phyloP scores from a whole-genome alignment of 352 stramenopile genomes.

The Elongisporangium senticosum region DNA sequence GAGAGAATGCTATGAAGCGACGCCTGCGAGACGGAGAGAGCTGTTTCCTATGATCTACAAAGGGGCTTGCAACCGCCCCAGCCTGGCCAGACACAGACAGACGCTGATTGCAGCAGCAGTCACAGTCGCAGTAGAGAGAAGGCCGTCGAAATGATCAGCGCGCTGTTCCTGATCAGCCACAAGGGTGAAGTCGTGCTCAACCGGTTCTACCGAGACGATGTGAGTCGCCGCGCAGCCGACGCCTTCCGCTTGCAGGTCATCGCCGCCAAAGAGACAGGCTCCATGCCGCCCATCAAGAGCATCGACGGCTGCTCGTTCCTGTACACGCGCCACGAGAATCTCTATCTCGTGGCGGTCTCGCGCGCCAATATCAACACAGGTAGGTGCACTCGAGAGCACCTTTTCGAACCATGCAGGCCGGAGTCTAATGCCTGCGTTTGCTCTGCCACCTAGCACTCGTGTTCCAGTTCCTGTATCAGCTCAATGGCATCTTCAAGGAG shows the following conservation, averaged over 20 bases:
- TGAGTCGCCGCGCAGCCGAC: slow-evolving; percentile 63
- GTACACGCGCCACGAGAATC: slow-evolving; percentile 96
- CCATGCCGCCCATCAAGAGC: slow-evolving; percentile 90
- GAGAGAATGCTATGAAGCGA: background rate
- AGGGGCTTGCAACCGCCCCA: background rate
- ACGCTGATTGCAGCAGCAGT: background rate
- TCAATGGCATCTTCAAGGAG: slow-evolving; percentile 95
- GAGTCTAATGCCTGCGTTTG: background rate
- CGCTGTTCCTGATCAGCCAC: slow-evolving; percentile 75
- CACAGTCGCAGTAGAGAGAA: background rate
- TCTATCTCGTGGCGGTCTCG: slow-evolving; percentile 97
- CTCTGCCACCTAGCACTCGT: slow-evolving; percentile 65
- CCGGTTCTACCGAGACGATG: slow-evolving; percentile 77
- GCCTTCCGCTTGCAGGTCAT: slow-evolving; percentile 88
- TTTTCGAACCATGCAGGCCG: background rate
- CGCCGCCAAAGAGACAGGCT: slow-evolving; percentile 95
- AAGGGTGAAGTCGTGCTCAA: slow-evolving; percentile 83
- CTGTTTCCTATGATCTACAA: slow-evolving; percentile 1
- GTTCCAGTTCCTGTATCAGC: slow-evolving; percentile 96
- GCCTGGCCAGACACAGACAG: background rate
- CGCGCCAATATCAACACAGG: slow-evolving; percentile 95
- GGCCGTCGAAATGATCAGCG: slow-evolving; percentile 53
- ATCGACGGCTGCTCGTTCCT: slow-evolving; percentile 98
- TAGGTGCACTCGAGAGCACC: slow-evolving; percentile 2
- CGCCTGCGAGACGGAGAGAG: background rate